Conservation (phyloP, 805 yeast genomes). For the Danielia reshetovae region DNA sequence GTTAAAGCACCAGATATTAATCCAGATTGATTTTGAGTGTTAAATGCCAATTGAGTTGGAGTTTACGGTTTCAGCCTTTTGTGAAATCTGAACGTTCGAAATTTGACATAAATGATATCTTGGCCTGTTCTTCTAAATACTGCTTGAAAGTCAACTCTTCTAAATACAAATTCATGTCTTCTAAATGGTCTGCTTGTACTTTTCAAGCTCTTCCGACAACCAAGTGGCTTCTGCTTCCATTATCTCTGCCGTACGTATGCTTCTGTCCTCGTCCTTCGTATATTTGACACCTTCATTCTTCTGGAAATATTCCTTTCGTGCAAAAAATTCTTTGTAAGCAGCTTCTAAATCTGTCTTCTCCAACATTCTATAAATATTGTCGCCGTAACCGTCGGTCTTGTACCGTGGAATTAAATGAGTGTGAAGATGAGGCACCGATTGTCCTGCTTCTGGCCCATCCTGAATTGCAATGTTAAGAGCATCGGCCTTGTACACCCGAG, state of each 20-base stretch:
- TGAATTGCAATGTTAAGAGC: slow-evolving; percentile 88
- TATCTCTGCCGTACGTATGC: slow-evolving; percentile 52
- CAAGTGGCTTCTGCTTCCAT: slow-evolving; percentile 71
- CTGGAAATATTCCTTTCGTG: slow-evolving; percentile 22
- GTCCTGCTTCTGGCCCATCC: slow-evolving; percentile 96
- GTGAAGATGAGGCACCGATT: slow-evolving; percentile 92
- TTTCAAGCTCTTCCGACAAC: slow-evolving; percentile 41
- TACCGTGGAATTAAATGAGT: slow-evolving; percentile 90
- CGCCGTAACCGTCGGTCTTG: slow-evolving; percentile 54
- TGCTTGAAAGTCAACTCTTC: too few relatives aligned
- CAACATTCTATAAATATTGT: slow-evolving; percentile 57
- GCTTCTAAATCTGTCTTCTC: slow-evolving; percentile 51
- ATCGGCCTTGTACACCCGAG: slow-evolving; percentile 67
- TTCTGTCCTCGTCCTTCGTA: slow-evolving; percentile 48
- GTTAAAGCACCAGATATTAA: too few relatives aligned
- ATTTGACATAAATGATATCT: too few relatives aligned
- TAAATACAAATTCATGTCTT: background rate
- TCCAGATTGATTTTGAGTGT: too few relatives aligned
- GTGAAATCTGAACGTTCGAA: too few relatives aligned
- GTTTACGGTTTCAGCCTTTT: too few relatives aligned
- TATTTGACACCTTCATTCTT: slow-evolving; percentile 31
- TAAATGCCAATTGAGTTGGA: too few relatives aligned
- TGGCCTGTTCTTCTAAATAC: too few relatives aligned
- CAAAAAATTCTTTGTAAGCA: slow-evolving; percentile 13
- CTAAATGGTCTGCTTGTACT: slow-evolving; percentile 14